phyloP scores from a whole-genome alignment of 805 yeast genomes.

The Candida mattraensis region DNA sequence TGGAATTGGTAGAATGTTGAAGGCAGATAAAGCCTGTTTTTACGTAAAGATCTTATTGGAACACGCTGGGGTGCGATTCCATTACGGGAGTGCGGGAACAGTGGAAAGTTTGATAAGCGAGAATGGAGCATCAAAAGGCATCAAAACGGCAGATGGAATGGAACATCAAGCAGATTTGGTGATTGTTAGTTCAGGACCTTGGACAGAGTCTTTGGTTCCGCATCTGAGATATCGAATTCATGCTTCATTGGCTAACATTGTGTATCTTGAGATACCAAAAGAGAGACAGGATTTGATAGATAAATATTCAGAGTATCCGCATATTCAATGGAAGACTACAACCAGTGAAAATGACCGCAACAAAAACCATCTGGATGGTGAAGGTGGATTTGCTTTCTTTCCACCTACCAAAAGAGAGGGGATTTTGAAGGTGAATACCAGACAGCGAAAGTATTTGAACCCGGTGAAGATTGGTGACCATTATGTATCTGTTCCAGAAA shows the following conservation, averaged over 20 bases:
- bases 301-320: slow-evolving; percentile 38
- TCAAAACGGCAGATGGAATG: slow-evolving; percentile 29
- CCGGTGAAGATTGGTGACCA: slow-evolving; percentile 26
- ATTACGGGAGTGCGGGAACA: slow-evolving; percentile 31
- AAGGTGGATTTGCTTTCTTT: slow-evolving; percentile 36
- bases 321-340: slow-evolving; percentile 35
- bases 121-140: slow-evolving; percentile 20
- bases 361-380: slow-evolving; percentile 25
- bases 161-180: slow-evolving; percentile 26
- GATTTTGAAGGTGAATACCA: slow-evolving; percentile 34
- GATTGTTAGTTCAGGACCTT: slow-evolving; percentile 34
- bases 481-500: slow-evolving; percentile 33
- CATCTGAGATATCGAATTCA: slow-evolving; percentile 38
- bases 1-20: slow-evolving; percentile 35
- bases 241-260: slow-evolving; percentile 39
- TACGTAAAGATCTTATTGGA: slow-evolving; percentile 31
- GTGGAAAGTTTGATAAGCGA: slow-evolving; percentile 25
- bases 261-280: slow-evolving; percentile 36
- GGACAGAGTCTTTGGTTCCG: slow-evolving; percentile 33
- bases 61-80: slow-evolving; percentile 35
- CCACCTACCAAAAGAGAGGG: slow-evolving; percentile 38
- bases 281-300: slow-evolving; percentile 32
- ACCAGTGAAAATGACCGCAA: slow-evolving; percentile 34
- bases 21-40: slow-evolving; percentile 36
- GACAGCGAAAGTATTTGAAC: slow-evolving; percentile 38